These are phyloP conservation scores for Myrica gale DNA, from an alignment of 306 rosid genomes.

Conservation along the genomic window DNA sequence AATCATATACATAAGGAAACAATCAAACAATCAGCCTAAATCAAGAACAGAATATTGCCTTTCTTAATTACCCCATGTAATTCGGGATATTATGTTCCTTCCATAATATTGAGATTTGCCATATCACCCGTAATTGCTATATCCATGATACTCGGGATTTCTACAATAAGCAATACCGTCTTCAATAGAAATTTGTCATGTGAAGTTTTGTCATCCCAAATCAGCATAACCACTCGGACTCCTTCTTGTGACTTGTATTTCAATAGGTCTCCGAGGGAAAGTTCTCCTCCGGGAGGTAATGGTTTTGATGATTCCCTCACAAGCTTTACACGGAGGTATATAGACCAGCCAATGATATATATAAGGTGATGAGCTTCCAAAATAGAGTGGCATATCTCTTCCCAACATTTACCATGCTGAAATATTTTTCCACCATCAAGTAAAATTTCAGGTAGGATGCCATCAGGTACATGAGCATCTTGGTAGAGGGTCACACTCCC, in stretches of 20 bases:
- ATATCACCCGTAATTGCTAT: too few relatives aligned
- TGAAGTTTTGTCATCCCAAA: conserved; percentile 76
- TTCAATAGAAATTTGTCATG: too few relatives aligned
- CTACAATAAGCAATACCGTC: too few relatives aligned
- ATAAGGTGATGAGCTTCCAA: conserved; percentile 61
- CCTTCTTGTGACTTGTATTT: conserved; percentile 90
- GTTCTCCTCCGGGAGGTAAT: conserved; percentile 33
- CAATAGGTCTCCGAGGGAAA: conserved; percentile 73
- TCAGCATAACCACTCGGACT: conserved; percentile 90
- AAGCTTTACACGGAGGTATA: conserved; percentile 81
- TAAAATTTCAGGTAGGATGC: conserved; percentile 59
- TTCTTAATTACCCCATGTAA: too few relatives aligned
- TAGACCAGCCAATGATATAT: conserved; percentile 96
- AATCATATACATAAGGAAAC: too few relatives aligned
- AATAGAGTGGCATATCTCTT: conserved; percentile 72
- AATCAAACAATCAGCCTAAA: too few relatives aligned
- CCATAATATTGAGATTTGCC: too few relatives aligned
- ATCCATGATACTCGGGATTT: too few relatives aligned
- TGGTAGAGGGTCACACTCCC: conserved; percentile 84
- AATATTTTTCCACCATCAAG: conserved; percentile 66
- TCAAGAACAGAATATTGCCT: too few relatives aligned
- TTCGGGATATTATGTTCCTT: too few relatives aligned
- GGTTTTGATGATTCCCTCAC: conserved; percentile 44
- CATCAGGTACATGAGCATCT: conserved; percentile 91
- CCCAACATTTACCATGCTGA: conserved; percentile 87